Evolutionary conservation across 2,329 filamentous ascomycete species (phyloP).

Genomic region (Aspergillus versicolor): DNA sequence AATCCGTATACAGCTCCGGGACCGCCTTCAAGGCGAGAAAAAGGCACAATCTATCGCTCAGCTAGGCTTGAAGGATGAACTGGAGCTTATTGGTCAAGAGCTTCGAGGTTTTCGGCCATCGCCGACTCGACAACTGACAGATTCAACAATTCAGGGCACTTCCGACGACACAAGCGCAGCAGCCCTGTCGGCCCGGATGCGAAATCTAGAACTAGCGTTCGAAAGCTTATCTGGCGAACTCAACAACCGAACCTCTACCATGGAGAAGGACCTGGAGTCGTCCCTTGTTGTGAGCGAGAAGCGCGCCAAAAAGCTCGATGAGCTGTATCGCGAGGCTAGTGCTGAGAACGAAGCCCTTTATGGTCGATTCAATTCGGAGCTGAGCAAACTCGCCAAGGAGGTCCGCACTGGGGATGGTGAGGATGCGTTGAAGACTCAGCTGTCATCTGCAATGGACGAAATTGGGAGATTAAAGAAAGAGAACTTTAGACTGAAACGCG

Average conservation of each 20-base stretch:
- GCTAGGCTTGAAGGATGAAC: constrained; percentile 68
- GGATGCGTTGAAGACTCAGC: constrained; percentile 69
- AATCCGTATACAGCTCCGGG: constrained; percentile 54
- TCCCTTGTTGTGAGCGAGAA: constrained; percentile 72
- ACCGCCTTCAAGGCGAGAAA: constrained; percentile 81
- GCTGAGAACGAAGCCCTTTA: constrained; percentile 93
- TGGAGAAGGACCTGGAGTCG: constrained; percentile 70
- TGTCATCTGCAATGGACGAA: constrained; percentile 77
- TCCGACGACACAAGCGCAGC: constrained; percentile 16
- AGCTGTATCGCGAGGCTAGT: constrained; percentile 81
- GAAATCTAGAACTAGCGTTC: constrained; percentile 66
- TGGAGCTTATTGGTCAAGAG: constrained; percentile 78
- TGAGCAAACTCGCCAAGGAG: constrained; percentile 77
- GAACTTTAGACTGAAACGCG: constrained; percentile 77
- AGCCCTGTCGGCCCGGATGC: constrained; percentile 52
- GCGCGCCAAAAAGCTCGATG: constrained; percentile 79
- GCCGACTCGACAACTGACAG: constrained; percentile 35
- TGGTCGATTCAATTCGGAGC: constrained; percentile 86
- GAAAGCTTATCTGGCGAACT: constrained; percentile 61
- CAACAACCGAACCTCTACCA: constrained; percentile 58
- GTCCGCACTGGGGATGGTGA: constrained; percentile 74
- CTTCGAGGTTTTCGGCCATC: constrained; percentile 54
- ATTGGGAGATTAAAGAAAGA: constrained; percentile 76
- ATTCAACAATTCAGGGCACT: constrained; percentile 28
- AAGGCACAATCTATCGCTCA: constrained; percentile 70